phyloP scores from a whole-genome alignment of 495 filamentous ascomycete genomes.

The Aspergillus steynii region DNA sequence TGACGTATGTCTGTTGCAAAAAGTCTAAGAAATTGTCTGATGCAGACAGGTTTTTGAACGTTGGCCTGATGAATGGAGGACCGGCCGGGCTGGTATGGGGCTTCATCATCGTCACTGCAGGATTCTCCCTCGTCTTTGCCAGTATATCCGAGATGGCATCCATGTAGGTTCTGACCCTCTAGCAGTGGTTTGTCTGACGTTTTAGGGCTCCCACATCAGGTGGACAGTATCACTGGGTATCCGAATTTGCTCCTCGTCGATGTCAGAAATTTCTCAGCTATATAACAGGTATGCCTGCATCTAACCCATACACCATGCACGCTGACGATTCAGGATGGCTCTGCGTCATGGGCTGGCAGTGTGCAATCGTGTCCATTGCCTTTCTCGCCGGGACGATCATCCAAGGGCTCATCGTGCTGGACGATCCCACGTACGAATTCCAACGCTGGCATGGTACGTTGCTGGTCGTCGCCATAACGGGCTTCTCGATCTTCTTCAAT shows the following conservation, averaged over 20 bases:
- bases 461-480: constrained; percentile 53
- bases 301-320: background rate
- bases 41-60: constrained; percentile 34
- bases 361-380: constrained; percentile 50
- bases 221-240: constrained; percentile 61
- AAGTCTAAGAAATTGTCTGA: constrained; percentile 8
- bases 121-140: constrained; percentile 50
- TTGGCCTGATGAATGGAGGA: constrained; percentile 55
- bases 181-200: background rate
- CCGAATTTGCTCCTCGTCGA: constrained; percentile 54
- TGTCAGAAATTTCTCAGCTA: constrained; percentile 61
- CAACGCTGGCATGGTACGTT: constrained; percentile 62
- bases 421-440: constrained; percentile 43
- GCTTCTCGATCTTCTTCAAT: constrained; percentile 56
- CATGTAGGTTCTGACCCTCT: constrained; percentile 39
- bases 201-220: constrained; percentile 49
- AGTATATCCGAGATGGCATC: constrained; percentile 58
- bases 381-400: constrained; percentile 60
- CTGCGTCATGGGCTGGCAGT: constrained; percentile 61
- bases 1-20: constrained; percentile 34
- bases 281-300: constrained; percentile 44
- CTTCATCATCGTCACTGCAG: constrained; percentile 48
- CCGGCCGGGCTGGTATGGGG: constrained; percentile 59
- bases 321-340: constrained; percentile 52
- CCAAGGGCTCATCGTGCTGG: constrained; percentile 58